phyloP scores from a whole-genome alignment of 129 eudicot genomes.

The Flaveria brownii region DNA sequence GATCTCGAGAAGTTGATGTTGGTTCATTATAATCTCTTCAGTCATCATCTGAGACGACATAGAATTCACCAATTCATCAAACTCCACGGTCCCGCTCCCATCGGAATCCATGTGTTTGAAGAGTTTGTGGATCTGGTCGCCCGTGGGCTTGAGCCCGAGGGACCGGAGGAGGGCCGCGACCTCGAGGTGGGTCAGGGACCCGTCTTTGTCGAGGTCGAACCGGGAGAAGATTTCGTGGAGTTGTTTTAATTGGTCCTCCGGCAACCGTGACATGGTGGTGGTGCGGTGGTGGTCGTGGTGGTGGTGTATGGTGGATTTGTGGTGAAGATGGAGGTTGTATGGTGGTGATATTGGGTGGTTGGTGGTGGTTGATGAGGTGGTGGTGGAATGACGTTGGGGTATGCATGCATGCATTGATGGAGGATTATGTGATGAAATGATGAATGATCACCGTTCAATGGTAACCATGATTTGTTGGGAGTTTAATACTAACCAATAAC shows the following conservation, averaged over 20 bases:
- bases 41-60: conserved; percentile 48
- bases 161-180: conserved; percentile 69
- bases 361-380: conserved; percentile 27
- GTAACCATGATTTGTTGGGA: background rate
- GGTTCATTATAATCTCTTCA: conserved; percentile 38
- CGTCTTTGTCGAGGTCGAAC: conserved; percentile 64
- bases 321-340: background rate
- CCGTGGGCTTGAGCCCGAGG: conserved; percentile 54
- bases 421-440: conserved; percentile 21
- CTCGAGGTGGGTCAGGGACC: conserved; percentile 60
- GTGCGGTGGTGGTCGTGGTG: too few species aligned
- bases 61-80: conserved; percentile 52
- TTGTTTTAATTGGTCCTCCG: conserved; percentile 52
- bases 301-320: background rate
- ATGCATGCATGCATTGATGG: conserved; percentile 33
- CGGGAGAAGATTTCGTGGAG: conserved; percentile 48
- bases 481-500: background rate
- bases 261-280: conserved; percentile 33
- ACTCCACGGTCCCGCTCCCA: conserved; percentile 55
- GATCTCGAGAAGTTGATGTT: conserved; percentile 44
- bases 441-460: conserved; percentile 23
- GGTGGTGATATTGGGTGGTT: background rate
- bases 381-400: conserved; percentile 17
- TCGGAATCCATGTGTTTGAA: conserved; percentile 54
- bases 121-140: conserved; percentile 50